phyloP scores from a whole-genome alignment of 345 rosid genomes.

The Anacardium occidentale region DNA sequence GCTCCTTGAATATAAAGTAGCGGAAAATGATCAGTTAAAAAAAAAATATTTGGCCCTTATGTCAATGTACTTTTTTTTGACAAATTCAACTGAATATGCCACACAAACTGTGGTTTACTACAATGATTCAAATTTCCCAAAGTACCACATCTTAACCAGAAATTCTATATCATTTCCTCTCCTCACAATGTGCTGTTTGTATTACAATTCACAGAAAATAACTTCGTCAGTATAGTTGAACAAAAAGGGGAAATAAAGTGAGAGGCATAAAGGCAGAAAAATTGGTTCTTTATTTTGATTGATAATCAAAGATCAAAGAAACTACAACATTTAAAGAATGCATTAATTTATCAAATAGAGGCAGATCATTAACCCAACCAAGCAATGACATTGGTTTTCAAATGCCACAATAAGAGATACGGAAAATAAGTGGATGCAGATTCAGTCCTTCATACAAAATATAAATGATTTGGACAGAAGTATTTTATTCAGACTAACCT shows the following conservation, averaged over 20 bases:
- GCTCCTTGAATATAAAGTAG: too few relatives aligned
- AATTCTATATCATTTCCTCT: not conserved
- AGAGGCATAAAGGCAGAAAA: not conserved
- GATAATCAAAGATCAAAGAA: not conserved
- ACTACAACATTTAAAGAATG: not conserved
- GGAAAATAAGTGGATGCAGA: constrained; percentile 1
- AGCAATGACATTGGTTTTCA: not conserved
- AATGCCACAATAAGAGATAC: not conserved
- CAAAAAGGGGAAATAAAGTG: not conserved
- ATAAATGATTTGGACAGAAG: not conserved
- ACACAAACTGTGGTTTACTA: not conserved
- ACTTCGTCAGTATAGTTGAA: not conserved
- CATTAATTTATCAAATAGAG: not conserved
- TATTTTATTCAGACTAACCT: constrained; percentile 45
- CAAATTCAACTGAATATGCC: not conserved
- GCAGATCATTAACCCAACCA: not conserved
- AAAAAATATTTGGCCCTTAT: not conserved
- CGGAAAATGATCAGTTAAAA: too few relatives aligned
- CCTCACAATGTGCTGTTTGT: not conserved
- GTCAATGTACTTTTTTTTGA: not conserved
- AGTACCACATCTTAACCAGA: not conserved
- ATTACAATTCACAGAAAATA: not conserved
- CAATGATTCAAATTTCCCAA: not conserved
- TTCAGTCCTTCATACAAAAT: not conserved
- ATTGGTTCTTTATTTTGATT: not conserved